phyloP scores from a whole-genome alignment of 2,329 filamentous ascomycete genomes.

The Exutisphaerella laricina region DNA sequence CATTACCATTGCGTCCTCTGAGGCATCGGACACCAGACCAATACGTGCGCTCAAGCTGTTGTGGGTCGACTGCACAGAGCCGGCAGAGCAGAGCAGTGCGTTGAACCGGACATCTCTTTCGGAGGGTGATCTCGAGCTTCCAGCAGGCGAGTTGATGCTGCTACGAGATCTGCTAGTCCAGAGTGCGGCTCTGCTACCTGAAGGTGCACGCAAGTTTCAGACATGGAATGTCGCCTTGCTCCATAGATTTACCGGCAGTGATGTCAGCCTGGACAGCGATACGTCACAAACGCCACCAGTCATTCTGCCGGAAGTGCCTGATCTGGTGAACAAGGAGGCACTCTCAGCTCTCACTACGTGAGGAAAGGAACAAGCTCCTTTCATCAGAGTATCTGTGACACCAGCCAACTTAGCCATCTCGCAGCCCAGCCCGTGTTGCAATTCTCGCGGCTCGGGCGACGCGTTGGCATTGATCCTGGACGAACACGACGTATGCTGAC shows the following conservation, averaged over 20 bases:
- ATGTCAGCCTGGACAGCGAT: slow-evolving; percentile 1
- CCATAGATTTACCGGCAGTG: slow-evolving; percentile 14
- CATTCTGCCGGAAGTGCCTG: slow-evolving; percentile 1
- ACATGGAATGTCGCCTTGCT: slow-evolving; percentile 22
- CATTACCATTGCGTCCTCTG: slow-evolving; percentile 50
- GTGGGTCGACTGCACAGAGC: slow-evolving; percentile 34
- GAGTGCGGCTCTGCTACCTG: slow-evolving; percentile 24
- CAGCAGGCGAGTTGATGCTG: slow-evolving; percentile 24
- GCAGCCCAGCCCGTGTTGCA: background rate
- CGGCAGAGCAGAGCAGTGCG: slow-evolving; percentile 9
- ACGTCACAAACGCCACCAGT: background rate
- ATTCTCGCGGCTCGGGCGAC: background rate
- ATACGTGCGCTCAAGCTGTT: slow-evolving; percentile 55
- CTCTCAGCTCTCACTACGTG: slow-evolving; percentile 7
- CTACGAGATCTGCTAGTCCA: slow-evolving; percentile 41
- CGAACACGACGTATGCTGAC: no score
- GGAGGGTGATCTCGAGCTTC: slow-evolving; percentile 28
- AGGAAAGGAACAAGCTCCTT: background rate
- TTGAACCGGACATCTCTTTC: slow-evolving; percentile 18
- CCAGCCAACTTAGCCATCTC: slow-evolving; percentile 1
- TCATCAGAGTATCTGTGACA: background rate
- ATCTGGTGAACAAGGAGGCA: slow-evolving; percentile 5
- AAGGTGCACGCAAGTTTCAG: slow-evolving; percentile 18
- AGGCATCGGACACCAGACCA: slow-evolving; percentile 30
- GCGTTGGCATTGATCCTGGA: background rate